phyloP scores from a whole-genome alignment of 2,329 filamentous ascomycete genomes.

The Aspergillus luchuensis region DNA sequence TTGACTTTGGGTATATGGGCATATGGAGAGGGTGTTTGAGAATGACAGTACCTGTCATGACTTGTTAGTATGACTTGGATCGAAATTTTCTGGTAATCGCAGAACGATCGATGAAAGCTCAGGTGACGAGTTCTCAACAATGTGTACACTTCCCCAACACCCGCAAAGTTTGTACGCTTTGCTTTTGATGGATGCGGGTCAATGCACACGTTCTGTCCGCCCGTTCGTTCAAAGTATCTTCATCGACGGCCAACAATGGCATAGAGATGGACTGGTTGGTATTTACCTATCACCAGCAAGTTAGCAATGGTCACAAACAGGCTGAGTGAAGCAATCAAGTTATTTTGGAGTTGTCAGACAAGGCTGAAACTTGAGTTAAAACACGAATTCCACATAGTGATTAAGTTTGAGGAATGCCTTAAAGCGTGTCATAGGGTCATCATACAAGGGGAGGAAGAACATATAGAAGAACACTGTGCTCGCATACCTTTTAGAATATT shows the following conservation, averaged over 20 bases:
- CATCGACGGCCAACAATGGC: constrained; percentile 45
- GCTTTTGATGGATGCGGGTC: constrained; percentile 55
- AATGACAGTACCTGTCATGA: constrained; percentile 30
- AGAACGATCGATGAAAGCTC: constrained; percentile 44
- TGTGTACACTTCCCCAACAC: constrained; percentile 55
- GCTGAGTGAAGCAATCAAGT: constrained; percentile 20
- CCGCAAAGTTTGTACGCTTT: constrained; percentile 67
- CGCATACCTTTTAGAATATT: constrained; percentile 48
- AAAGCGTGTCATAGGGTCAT: constrained; percentile 64
- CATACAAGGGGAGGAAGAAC: constrained; percentile 46
- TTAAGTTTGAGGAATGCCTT: constrained; percentile 72
- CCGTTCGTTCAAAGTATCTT: constrained; percentile 69
- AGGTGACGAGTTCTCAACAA: constrained; percentile 72
- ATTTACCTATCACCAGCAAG: constrained; percentile 37
- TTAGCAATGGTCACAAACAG: constrained; percentile 32
- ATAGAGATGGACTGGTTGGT: constrained; percentile 21
- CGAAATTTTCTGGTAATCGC: constrained; percentile 23
- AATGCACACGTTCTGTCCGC: constrained; percentile 65
- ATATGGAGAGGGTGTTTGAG: constrained; percentile 14
- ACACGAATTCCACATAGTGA: constrained; percentile 64
- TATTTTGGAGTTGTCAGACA: constrained; percentile 56
- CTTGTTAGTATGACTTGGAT: constrained; percentile 24
- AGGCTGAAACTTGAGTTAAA: constrained; percentile 67
- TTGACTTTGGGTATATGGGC: constrained; percentile 32
- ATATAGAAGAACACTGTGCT: constrained; percentile 8